Evolutionary conservation across 768 basidiomycete species (phyloP), one percentile per base, ranked within the genome.

Genomic region (Amanita pseudoporphyria): DNA sequence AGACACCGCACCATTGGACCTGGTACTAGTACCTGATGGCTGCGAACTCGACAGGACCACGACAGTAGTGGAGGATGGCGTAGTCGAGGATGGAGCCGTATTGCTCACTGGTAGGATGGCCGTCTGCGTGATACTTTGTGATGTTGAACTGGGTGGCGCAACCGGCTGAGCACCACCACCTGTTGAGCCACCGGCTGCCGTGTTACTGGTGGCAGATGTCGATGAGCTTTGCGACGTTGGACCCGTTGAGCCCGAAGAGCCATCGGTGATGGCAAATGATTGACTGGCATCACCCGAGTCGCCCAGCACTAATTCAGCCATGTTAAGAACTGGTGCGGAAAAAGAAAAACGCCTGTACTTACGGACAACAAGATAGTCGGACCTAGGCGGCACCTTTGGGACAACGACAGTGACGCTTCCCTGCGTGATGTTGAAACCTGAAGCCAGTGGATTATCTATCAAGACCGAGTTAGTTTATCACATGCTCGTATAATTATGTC

Each of bases 271-370:
- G 1, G 71, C 76, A 59, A 88, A 87, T 33, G 64, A 14, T 0
- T 75, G 75, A 57, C 77, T 82, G 7, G 62, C 55, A 53, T 88
- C 78, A 9, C 84, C 85, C 12, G 81, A 83, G 57, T 82, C 78
- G 22, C 84, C 84, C 54, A 81, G 67, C 36, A 84, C 84, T 85
- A 31, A 56, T 2, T 18, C 52, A 21, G 50, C 12, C 43, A 38
- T 50, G 45, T 40, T 51, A 46, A 49, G 22, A 18, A 53, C 21
- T 24, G 42, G 18, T 33, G 39, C 19, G 45, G 45, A 6, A 51
- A n/a, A 33, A 9, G 26, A 21, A 18, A 40, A 21, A 26, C 5
- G 42, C 21, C n/a, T n/a, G 30, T n/a, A 77, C 84, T 69, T 59
- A 85, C 84, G 58, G 52, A 76, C 81, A 58, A 87, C 64, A 48